Evolutionary conservation across 2,329 filamentous ascomycete genomes (phyloP).

Genomic region (Calonectria hongkongensis): DNA sequence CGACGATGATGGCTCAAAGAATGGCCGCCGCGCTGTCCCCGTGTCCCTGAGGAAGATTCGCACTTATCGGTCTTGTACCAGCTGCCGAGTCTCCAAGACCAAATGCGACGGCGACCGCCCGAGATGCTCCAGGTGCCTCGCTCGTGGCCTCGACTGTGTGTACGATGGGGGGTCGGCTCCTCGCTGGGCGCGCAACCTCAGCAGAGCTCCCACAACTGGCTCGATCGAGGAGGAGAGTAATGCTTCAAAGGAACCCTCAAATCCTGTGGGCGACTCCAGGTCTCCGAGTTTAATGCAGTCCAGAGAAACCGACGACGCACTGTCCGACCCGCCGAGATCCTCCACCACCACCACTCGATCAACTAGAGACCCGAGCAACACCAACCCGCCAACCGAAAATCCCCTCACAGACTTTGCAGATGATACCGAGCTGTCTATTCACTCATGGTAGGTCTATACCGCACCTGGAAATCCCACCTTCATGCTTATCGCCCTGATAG

Average conservation of each 20-base stretch:
- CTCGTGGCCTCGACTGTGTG: conserved; percentile 60
- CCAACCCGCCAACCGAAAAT: conserved; percentile 34
- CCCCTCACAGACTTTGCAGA: conserved; percentile 52
- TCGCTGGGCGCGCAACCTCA: conserved; percentile 61
- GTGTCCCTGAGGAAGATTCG: conserved; percentile 62
- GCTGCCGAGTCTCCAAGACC: conserved; percentile 64
- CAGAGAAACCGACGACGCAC: conserved; percentile 48
- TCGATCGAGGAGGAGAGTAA: conserved; percentile 51
- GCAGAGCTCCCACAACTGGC: conserved; percentile 50
- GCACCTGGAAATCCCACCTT: neutral
- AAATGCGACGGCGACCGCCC: conserved; percentile 65
- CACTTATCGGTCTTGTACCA: conserved; percentile 64
- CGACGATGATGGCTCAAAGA: conserved; percentile 58
- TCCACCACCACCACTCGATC: conserved; percentile 30
- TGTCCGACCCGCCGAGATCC: conserved; percentile 46
- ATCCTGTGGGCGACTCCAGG: conserved; percentile 44
- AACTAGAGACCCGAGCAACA: conserved; percentile 48
- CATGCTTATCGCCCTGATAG: conserved; percentile 47
- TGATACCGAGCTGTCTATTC: conserved; percentile 53
- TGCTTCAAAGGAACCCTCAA: conserved; percentile 47
- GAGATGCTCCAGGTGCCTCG: conserved; percentile 60
- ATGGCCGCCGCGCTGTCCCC: conserved; percentile 52
- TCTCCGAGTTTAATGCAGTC: conserved; percentile 53
- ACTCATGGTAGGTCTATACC: conserved; percentile 48
- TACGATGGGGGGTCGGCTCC: conserved; percentile 63